These are phyloP conservation scores for Aspergillus homomorphus DNA, from an alignment of 495 filamentous ascomycete genomes.

Conservation along the genomic window DNA sequence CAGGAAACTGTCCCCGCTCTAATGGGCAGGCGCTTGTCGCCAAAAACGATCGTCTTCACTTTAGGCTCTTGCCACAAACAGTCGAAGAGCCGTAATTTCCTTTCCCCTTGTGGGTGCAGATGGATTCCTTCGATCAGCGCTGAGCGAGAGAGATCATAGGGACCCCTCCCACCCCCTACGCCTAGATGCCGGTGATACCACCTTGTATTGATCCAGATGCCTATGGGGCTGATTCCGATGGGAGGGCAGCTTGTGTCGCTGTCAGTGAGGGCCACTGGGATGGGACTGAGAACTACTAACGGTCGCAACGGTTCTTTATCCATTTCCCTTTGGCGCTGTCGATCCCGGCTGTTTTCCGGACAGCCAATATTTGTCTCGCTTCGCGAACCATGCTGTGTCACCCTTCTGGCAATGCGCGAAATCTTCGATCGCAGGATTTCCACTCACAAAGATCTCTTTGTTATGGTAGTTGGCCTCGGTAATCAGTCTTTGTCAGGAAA, in stretches of 20 bases:
- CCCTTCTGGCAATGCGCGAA: constrained; percentile 7
- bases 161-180: constrained; percentile 3
- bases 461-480: neutral
- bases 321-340: constrained; percentile 17
- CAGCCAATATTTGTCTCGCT: constrained; percentile 15
- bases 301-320: constrained; percentile 18
- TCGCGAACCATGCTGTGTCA: constrained; percentile 10
- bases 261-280: neutral
- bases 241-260: neutral
- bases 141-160: constrained; percentile 27
- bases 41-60: constrained; percentile 32
- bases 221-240: neutral
- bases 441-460: neutral
- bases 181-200: neutral
- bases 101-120: constrained; percentile 25
- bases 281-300: constrained; percentile 10
- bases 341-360: constrained; percentile 17
- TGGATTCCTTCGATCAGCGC: constrained; percentile 30
- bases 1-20: neutral
- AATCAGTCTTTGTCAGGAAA: neutral
- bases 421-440: neutral
- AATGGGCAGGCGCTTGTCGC: constrained; percentile 9
- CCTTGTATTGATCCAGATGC: neutral
- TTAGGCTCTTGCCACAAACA: constrained; percentile 33
- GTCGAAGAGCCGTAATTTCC: constrained; percentile 27